Evolutionary conservation across 2,329 filamentous ascomycete species (phyloP), one percentile per base, ranked within the genome.

Genomic region (Cladosporium austrohemisphaericum): DNA sequence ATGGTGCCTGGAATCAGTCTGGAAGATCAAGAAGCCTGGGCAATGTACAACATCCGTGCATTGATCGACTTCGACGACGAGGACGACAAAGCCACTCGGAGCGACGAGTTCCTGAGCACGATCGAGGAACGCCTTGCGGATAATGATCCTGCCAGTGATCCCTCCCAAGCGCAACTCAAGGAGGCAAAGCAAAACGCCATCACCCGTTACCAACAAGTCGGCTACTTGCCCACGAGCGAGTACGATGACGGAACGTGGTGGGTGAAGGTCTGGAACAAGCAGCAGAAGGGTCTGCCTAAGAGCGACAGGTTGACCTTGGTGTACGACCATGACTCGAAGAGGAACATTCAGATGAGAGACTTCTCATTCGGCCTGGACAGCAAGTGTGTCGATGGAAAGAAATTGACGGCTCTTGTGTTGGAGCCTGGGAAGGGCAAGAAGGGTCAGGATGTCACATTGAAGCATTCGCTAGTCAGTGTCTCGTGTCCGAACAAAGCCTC

Each of bases 31-130:
- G 46, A 49, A 18, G n/a, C 28, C 14, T 49, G 38, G 37, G 28
- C 38, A 13, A 35, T 49, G 28, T 36, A 41, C 31, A 49, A 49
- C 29, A 49, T 49, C n/a, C 46, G 46, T 10, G 38, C 37, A 6
- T 20, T 49, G 19, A 49, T 43, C 20, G 33, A 38, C 13, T 26
- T 45, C 29, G 11, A 45, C 10, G 18, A 35, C 18, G 18, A 31
- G 18, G 10, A 46, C 10, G 25, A 38, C 16, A 13, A 38, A n/a
- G 35, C 10, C 23, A 23, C 33, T 3, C 13, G 22, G n/a, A 38
- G 37, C 14, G 36, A 49, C n/a, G 38, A 33, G 18, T 49, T 33
- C 11, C 38, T 35, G 4, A 19, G 16, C 14, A 41, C 37, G n/a
- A 35, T 35, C 20, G 37, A 36, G 20, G 37, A 49, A 23, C 37